Base-by-base conservation (phyloP, 257 asterid species). In the Voacanga thouarsii region DNA sequence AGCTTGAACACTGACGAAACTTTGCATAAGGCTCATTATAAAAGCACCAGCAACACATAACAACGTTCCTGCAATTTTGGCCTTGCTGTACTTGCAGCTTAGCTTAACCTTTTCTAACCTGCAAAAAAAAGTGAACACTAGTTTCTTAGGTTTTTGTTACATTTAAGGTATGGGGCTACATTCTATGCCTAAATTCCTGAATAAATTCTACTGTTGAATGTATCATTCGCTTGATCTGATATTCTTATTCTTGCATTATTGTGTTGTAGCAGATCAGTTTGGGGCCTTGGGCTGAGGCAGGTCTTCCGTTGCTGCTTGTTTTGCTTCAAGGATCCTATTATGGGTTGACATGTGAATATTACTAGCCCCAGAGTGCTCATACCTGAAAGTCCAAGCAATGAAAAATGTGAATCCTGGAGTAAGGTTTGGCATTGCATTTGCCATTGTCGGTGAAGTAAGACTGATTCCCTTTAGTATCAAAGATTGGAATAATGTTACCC, bases 351-450 rank as follows among this genome's bases (percentile, higher is more conserved):
- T 1, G 37, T 33, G 37, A 33, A 1, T 33, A 33, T 33, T 53
- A 18, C 26, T 5, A 41, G 0, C 6, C 21, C 26, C 24, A 2
- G 28, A 1, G 8, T 37, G 12, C 16, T 7, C 24, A 39, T 41
- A 90, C 98, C 96, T 83, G 79, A 85, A 88, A 50, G 85, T 88
- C 91, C 99, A 92, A 72, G 99, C 96, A 67, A 94, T 89, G 85
- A 89, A 82, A 78, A 94, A 94, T 76, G 90, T 89, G 23, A 94
- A 85, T 43, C 98, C 99, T 21, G 99, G 99, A 47, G 96, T 94
- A 71, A 94, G 89, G 78, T 94, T 94, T 60, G 99, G 99, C 99
- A 94, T 94, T 59, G 99, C 99, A 45, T 97, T 94, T 21, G 97
- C 99, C 78, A 94, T 82, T 76, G 96, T 91, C 49, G 99, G 96